phyloP scores from a whole-genome alignment of 306 rosid species.

The Gastrolobium bilobum region DNA sequence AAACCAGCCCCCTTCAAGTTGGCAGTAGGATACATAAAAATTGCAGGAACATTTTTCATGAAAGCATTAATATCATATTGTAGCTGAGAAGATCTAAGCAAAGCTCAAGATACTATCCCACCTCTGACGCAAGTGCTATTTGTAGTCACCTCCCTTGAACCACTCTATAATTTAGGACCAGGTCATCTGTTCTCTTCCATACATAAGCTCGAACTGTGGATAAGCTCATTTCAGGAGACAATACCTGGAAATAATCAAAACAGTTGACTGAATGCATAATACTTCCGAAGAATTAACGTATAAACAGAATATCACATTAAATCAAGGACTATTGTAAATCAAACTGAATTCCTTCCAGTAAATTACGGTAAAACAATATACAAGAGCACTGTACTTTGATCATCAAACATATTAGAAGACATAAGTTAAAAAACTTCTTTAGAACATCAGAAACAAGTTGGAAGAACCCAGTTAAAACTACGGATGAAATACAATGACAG shows the following conservation, averaged over 20 bases:
- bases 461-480: neutral
- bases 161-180: conserved; percentile 81
- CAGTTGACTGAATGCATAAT: conserved; percentile 10
- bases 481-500: neutral
- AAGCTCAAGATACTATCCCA: conserved; percentile 35
- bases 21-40: neutral
- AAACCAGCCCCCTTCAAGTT: conserved; percentile 7
- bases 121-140: conserved; percentile 39
- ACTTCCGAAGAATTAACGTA: neutral
- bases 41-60: neutral
- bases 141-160: conserved; percentile 72
- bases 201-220: conserved; percentile 86
- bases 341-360: conserved; percentile 1
- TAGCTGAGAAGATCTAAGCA: conserved; percentile 25
- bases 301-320: neutral
- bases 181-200: conserved; percentile 88
- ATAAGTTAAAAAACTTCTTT: neutral
- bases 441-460: neutral
- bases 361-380: conserved; percentile 2
- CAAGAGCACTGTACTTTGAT: conserved; percentile 1
- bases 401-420: neutral
- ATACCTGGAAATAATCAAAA: conserved; percentile 60
- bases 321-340: neutral
- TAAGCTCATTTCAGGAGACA: conserved; percentile 84
- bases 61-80: conserved; percentile 1